These are phyloP conservation scores for Prunus davidiana DNA, from an alignment of 306 rosid species.

Conservation along the genomic window DNA sequence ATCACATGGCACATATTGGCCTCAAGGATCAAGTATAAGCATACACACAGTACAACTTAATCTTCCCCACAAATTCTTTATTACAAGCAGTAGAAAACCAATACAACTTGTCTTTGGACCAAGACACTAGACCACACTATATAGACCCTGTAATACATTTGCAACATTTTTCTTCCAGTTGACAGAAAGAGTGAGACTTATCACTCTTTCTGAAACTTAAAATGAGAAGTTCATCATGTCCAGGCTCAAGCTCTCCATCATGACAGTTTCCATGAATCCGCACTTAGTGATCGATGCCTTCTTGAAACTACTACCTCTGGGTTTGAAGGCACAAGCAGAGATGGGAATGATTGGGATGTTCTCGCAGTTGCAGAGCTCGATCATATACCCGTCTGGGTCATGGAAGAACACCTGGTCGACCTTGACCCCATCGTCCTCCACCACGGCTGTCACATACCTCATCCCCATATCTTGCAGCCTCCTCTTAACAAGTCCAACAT, in stretches of 20 bases:
- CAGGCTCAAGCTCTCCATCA: conserved; percentile 89
- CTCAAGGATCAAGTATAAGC: conserved; percentile 4
- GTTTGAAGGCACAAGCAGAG: conserved; percentile 63
- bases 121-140: conserved; percentile 4
- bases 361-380: conserved; percentile 75
- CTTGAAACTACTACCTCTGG: conserved; percentile 46
- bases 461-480: conserved; percentile 70
- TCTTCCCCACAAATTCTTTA: conserved; percentile 25
- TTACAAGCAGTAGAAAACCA: conserved; percentile 28
- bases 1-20: conserved; percentile 19
- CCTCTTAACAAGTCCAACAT: conserved; percentile 67
- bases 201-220: conserved; percentile 22
- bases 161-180: conserved; percentile 15
- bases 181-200: conserved; percentile 16
- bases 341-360: conserved; percentile 68
- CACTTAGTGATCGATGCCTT: conserved; percentile 45
- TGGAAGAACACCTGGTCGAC: conserved; percentile 85
- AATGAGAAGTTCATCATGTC: conserved; percentile 77
- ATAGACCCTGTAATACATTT: conserved; percentile 12
- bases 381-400: conserved; percentile 85
- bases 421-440: conserved; percentile 53
- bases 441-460: conserved; percentile 68
- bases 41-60: conserved; percentile 7
- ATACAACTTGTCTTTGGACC: conserved; percentile 16
- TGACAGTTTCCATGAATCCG: conserved; percentile 69